Conservation (phyloP, 805 yeast genomes). For the Pichia eremophila region DNA sequence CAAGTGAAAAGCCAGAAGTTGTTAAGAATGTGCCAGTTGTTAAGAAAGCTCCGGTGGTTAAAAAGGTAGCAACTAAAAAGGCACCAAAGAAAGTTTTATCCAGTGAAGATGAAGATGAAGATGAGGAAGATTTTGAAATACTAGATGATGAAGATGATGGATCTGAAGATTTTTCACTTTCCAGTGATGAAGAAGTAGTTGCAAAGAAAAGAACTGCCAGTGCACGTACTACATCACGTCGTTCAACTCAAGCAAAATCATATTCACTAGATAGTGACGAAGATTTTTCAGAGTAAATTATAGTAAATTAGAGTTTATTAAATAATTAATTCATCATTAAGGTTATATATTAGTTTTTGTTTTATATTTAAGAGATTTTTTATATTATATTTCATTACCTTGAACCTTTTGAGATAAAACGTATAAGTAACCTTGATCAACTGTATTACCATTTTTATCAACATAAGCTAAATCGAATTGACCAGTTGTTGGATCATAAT, state of each 20-base stretch:
- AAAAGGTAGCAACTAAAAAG: slow-evolving; percentile 24
- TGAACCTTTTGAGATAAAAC: slow-evolving; percentile 4
- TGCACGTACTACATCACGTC: background rate
- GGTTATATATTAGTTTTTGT: no score
- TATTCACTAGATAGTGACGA: slow-evolving; percentile 15
- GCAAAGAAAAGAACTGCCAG: background rate
- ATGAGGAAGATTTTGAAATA: slow-evolving; percentile 5
- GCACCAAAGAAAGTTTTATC: slow-evolving; percentile 10
- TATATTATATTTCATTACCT: background rate
- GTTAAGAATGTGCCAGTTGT: background rate
- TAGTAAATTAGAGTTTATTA: no score
- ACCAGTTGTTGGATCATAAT: slow-evolving; percentile 4
- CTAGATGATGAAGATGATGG: slow-evolving; percentile 2
- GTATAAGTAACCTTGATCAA: slow-evolving; percentile 6
- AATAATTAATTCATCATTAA: no score
- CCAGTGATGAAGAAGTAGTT: slow-evolving; percentile 7
- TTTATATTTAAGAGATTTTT: background rate
- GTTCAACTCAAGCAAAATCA: slow-evolving; percentile 4
- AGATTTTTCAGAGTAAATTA: slow-evolving; percentile 3
- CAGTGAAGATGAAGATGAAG: slow-evolving; percentile 10
- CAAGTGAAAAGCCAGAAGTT: no score
- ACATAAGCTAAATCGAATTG: slow-evolving; percentile 4
- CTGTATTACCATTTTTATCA: slow-evolving; percentile 2
- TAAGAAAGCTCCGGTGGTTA: slow-evolving; percentile 30
- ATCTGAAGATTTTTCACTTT: slow-evolving; percentile 6